phyloP scores from a whole-genome alignment of 306 rosid genomes.

The Quercus dentata region DNA sequence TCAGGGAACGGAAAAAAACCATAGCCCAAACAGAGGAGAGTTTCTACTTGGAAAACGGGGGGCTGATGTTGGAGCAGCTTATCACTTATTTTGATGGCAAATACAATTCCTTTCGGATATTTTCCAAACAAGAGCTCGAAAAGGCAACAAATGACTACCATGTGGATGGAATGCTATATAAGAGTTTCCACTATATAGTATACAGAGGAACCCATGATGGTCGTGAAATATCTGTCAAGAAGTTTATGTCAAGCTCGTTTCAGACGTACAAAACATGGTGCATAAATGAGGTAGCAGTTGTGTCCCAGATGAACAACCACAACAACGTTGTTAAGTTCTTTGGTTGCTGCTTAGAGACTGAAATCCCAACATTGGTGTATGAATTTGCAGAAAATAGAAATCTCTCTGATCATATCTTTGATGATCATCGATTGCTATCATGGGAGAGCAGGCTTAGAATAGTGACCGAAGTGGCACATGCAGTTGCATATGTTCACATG shows the following conservation, averaged over 20 bases:
- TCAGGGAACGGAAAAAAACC: no score
- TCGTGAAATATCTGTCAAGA: background rate
- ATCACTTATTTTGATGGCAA: no score
- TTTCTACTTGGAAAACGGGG: no score
- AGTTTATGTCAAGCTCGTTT: background rate
- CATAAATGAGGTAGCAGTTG: conserved; percentile 5
- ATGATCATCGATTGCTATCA: background rate
- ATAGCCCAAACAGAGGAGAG: no score
- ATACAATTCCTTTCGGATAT: no score
- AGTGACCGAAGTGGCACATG: conserved; percentile 6
- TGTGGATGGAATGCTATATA: no score
- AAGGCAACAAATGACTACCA: no score
- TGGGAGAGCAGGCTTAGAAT: conserved; percentile 4
- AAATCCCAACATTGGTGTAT: conserved; percentile 7
- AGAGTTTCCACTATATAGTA: no score
- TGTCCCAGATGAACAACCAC: conserved; percentile 19
- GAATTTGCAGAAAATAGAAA: conserved; percentile 14
- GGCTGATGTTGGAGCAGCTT: no score
- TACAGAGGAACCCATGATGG: no score
- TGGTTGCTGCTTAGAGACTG: conserved; percentile 13
- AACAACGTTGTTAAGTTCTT: conserved; percentile 19
- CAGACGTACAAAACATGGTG: background rate
- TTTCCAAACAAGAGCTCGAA: no score
- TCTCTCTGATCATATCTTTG: background rate
- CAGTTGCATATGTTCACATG: conserved; percentile 4